These are phyloP conservation scores for Lachancea quebecensis DNA, from an alignment of 805 yeast species.

Conservation along the genomic window DNA sequence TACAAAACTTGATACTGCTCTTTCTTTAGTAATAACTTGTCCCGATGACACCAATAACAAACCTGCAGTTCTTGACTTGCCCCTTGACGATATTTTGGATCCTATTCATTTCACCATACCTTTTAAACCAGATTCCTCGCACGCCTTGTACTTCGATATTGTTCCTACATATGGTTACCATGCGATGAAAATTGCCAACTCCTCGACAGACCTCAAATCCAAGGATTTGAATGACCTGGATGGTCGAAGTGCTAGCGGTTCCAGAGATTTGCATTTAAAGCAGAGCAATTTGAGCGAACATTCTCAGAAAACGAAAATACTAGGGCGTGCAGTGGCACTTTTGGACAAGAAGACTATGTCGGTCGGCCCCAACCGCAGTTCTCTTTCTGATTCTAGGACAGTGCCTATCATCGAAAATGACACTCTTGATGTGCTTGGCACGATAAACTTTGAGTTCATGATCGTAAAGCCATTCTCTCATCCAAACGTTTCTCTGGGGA, in stretches of 20 bases:
- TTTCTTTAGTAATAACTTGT: constrained; percentile 57
- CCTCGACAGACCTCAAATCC: not conserved
- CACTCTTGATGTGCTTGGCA: constrained; percentile 70
- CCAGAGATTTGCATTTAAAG: too few species aligned
- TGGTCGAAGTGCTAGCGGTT: too few species aligned
- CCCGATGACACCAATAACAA: constrained; percentile 40
- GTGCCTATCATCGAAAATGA: constrained; percentile 70
- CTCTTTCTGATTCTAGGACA: constrained; percentile 58
- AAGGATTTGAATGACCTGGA: not conserved
- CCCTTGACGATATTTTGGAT: constrained; percentile 66
- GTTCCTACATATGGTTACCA: constrained; percentile 76
- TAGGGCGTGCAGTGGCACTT: constrained; percentile 82
- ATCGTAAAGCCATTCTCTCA: constrained; percentile 58
- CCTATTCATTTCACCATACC: constrained; percentile 67
- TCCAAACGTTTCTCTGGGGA: constrained; percentile 16
- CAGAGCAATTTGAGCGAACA: too few species aligned
- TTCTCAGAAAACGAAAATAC: not conserved
- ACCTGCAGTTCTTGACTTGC: constrained; percentile 65
- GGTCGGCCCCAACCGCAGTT: constrained; percentile 61
- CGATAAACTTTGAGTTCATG: constrained; percentile 66
- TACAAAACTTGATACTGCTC: constrained; percentile 85
- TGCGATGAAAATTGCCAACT: constrained; percentile 7
- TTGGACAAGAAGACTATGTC: constrained; percentile 53
- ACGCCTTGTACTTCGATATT: constrained; percentile 69
- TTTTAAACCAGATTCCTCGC: constrained; percentile 43